A percentile compares a stretch with the other conserved stretches of the same genome.
These are phyloP conservation scores for Haplographium delicatum DNA, from an alignment of 495 filamentous ascomycete species.

Conservation along the genomic window DNA sequence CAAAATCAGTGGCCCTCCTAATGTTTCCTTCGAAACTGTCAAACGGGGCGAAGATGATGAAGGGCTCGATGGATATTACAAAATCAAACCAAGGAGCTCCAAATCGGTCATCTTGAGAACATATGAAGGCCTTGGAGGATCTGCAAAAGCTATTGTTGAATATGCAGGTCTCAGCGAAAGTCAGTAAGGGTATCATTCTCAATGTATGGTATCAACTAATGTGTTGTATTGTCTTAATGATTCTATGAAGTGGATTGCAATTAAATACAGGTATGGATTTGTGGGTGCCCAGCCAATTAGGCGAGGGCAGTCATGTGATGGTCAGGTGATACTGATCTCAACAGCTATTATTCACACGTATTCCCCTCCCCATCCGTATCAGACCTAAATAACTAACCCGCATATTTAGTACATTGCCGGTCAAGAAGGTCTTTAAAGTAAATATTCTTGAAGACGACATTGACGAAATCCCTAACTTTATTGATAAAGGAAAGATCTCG, in stretches of 20 bases:
- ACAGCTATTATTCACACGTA: too few species aligned
- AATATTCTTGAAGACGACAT: slow-evolving; percentile 52
- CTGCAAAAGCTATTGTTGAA: slow-evolving; percentile 39
- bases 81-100: slow-evolving; percentile 52
- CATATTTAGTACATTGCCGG: slow-evolving; percentile 46
- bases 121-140: slow-evolving; percentile 70
- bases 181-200: too few species aligned
- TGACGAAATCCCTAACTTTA: slow-evolving; percentile 30
- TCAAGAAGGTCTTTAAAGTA: slow-evolving; percentile 58
- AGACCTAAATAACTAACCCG: too few species aligned
- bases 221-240: too few species aligned
- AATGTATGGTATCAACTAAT: too few species aligned
- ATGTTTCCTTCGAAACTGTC: slow-evolving; percentile 25
- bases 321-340: too few species aligned
- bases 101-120: slow-evolving; percentile 60
- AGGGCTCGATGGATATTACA: slow-evolving; percentile 57
- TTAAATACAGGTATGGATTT: too few species aligned
- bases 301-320: too few species aligned
- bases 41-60: slow-evolving; percentile 68
- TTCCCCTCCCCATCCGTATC: too few species aligned
- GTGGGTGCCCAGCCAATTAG: too few species aligned
- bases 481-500: slow-evolving; percentile 21
- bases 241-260: too few species aligned
- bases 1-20: slow-evolving; percentile 24
- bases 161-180: too few species aligned